Evolutionary conservation across 371 early-diverging fungal species (phyloP).

Genomic region (Mucor velutinosus): DNA sequence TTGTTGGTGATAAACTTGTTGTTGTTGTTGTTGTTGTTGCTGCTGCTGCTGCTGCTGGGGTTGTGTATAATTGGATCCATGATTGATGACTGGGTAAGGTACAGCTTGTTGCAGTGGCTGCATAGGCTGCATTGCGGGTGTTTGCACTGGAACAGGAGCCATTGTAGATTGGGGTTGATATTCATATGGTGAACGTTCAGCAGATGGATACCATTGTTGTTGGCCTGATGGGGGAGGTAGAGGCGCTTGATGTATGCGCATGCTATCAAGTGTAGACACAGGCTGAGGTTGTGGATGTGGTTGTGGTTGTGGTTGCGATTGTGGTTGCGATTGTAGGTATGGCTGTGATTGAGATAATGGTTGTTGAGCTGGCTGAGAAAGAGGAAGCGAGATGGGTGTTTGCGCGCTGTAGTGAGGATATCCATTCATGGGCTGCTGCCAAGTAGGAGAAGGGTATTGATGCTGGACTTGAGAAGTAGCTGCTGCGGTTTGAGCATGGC

Average conservation of each 20-base stretch:
- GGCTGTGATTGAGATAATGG: neutral
- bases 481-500: neutral
- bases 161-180: neutral
- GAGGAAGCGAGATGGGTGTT: constrained; percentile 10
- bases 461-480: neutral
- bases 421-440: neutral
- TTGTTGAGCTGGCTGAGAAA: constrained; percentile 4
- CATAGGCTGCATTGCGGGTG: neutral
- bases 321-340: constrained; percentile 15
- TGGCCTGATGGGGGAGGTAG: neutral
- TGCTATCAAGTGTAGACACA: neutral
- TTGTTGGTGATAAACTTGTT: constrained; percentile 22
- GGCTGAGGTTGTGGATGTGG: constrained; percentile 7
- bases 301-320: constrained; percentile 1
- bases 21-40: constrained; percentile 11
- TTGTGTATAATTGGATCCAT: neutral
- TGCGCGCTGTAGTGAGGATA: neutral
- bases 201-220: neutral
- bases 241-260: neutral
- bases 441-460: neutral
- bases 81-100: neutral
- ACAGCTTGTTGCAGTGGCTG: neutral
- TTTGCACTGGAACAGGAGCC: neutral
- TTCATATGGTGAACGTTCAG: neutral
- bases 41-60: constrained; percentile 2